Evolutionary conservation across 306 rosid genomes (phyloP), one percentile per base, ranked within the genome.

Genomic region (Castanospermum australe): DNA sequence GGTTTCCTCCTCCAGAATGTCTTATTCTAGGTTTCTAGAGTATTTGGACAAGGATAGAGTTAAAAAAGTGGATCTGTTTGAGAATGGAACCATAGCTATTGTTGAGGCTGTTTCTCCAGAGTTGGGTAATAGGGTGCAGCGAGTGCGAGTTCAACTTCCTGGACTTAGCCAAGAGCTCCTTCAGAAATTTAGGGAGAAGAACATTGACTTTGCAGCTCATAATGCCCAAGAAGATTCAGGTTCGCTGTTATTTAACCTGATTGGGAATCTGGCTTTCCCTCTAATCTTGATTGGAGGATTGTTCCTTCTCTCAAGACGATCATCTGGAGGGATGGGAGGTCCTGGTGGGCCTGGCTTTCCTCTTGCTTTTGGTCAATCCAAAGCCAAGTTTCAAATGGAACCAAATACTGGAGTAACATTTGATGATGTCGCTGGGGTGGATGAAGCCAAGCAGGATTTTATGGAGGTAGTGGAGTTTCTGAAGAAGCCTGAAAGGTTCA

Each of bases 371-470:
- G 99, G 98, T 84, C 97, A 91, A 79, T 95, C 99, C 10, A 95
- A 93, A 77, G 98, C 99, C 50, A 95, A 95, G 86, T 92, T 95
- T 87, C 98, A 95, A 83, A 91, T 95, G 98, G 99, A 95, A 78
- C 99, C 99, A 32, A 95, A 84, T 80, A 95, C 99, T 33, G 99
- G 99, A 78, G 99, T 95, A 80, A 95, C 99, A 14, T 95, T 95
- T 73, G 97, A 95, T 79, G 97, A 95, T 63, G 99, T 95, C 77
- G 99, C 99, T 11, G 99, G 99, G 47, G 99, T 95, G 51, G 99
- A 95, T 85, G 99, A 95, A 84, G 99, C 99, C 84, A 95, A 95
- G 82, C 98, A 95, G 85, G 99, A 95, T 79, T 95, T 95, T 78
- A 86, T 92, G 92, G 99, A 95, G 88, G 99, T 95, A 55, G 99